Conservation (phyloP, 768 basidiomycete genomes). For the Tephrocybe sp. region DNA sequence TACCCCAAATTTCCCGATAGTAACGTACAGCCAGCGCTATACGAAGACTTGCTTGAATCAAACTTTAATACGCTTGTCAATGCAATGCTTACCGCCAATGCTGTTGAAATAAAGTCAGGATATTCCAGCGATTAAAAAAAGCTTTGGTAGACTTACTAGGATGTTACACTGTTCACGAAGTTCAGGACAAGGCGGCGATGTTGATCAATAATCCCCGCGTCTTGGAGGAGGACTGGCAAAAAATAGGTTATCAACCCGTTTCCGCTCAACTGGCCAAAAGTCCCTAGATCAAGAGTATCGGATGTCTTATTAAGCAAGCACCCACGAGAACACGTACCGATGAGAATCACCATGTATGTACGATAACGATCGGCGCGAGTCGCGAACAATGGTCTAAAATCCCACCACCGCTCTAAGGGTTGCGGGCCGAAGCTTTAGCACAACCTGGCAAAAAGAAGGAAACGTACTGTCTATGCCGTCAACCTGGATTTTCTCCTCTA, state of each 20-base stretch:
- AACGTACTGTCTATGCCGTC: conserved; percentile 43
- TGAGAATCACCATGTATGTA: conserved; percentile 48
- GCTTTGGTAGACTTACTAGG: conserved; percentile 29
- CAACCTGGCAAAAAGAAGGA: not conserved
- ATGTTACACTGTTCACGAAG: conserved; percentile 51
- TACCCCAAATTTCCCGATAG: not conserved
- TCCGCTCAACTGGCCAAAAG: conserved; percentile 42
- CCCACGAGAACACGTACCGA: conserved; percentile 28
- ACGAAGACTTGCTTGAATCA: not conserved
- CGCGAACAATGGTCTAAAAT: conserved; percentile 49
- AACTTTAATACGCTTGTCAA: not conserved
- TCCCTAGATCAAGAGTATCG: conserved; percentile 16
- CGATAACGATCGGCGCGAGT: conserved; percentile 44
- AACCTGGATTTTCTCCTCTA: conserved; percentile 46
- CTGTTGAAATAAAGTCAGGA: conserved; percentile 15
- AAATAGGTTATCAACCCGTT: conserved; percentile 51
- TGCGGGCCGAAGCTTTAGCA: not conserved
- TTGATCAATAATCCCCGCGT: conserved; percentile 44
- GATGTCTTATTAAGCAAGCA: not conserved
- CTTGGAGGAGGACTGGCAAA: conserved; percentile 41
- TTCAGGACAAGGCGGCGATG: conserved; percentile 41
- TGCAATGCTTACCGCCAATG: conserved; percentile 29
- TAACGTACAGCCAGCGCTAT: conserved; percentile 4
- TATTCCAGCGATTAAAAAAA: not conserved
- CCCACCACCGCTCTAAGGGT: conserved; percentile 46